Evolutionary conservation across 768 basidiomycete species (phyloP), one percentile per base, ranked within the genome.

Genomic region (Suillus luteus): DNA sequence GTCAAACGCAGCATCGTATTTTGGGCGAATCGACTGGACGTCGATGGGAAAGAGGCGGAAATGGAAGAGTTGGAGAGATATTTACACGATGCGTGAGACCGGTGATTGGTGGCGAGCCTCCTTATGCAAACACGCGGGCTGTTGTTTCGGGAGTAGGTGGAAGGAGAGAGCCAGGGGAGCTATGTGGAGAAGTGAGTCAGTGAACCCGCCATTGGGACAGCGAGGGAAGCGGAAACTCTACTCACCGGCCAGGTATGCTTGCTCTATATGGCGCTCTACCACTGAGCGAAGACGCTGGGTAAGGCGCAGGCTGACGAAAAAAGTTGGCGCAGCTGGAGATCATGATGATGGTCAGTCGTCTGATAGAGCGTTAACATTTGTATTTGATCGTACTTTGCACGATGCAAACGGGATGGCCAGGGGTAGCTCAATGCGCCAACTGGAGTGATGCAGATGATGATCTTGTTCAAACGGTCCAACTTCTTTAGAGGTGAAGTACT

Each of bases 71-170:
- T 2, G 70, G 73, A 51, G 70, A 72, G 35, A 59, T 15, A 1
- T 37, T 46, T 60, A 10, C 61, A 7, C 22, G 57, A 6, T 66
- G 65, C 1, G 15, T 33, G 33, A 68, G 64, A 59, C 66, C 68
- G 11, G 62, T 52, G 2, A 66, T 66, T 33, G 58, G 22, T 7
- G 35, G 64, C 66, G 19, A 62, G 10, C 90, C 90, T 49, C 90
- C 89, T 75, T 88, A 86, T 1, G 82, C 79, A 24, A 92, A 80
- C 27, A 90, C 84, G 71, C 89, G 86, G 57, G 88, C 83, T 11
- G 88, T 84, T 8, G 83, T 87, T 71, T 88, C 86, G 11, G 85
- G 81, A 0, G 91, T 93, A 43, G 88, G 85, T 3, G 92, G 92
- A 10, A 94, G 82, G 6, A 95, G 82, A 0, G 88, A 86, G 1